Evolutionary conservation across 2,329 filamentous ascomycete genomes (phyloP), one percentile per base, ranked within the genome.

Genomic region (Aspergillus arachidicola): DNA sequence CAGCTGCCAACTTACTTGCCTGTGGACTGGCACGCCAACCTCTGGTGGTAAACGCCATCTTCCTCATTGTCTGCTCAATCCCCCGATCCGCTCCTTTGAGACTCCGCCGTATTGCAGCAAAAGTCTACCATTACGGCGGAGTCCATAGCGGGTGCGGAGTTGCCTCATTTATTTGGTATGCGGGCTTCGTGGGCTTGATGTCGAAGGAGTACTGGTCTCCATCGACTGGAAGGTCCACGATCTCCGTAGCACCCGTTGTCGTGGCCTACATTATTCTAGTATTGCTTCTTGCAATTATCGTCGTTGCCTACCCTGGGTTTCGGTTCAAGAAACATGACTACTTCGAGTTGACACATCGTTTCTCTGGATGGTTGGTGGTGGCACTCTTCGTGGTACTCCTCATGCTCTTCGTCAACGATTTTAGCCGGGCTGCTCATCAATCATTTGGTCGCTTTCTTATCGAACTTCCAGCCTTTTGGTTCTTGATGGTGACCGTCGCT

Each of bases 321-420:
- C 87, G 91, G 26, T 81, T 83, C 68, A 84, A 81, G 54, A 81
- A 84, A 65, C 91, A 93, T 79, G 85, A 93, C 76, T 76, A 83
- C 61, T 93, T 92, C 72, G 91, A 93, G 78, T 78, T 86, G 55
- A 85, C 85, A 54, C 91, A 93, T 76, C 88, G 91, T 55, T 93
- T 91, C 74, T 84, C 84, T 6, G 91, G 90, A n/a, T 93, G 91
- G 91, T 81, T 84, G 12, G 82, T 86, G 11, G 80, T 93, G 6
- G 81, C 78, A 1, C 77, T 92, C 36, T 89, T 93, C 72, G 90
- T 91, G 85, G 82, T 79, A 0, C 85, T 90, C 63, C 82, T 85
- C 10, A 72, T 91, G 48, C 77, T 91, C 11, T 78, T 86, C 38
- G 78, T 82, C n/a, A 77, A 83, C 57, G 74, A 81, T 43, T 74